phyloP scores from a whole-genome alignment of 2,329 filamentous ascomycete species.

The Trichoderma endophyticum region DNA sequence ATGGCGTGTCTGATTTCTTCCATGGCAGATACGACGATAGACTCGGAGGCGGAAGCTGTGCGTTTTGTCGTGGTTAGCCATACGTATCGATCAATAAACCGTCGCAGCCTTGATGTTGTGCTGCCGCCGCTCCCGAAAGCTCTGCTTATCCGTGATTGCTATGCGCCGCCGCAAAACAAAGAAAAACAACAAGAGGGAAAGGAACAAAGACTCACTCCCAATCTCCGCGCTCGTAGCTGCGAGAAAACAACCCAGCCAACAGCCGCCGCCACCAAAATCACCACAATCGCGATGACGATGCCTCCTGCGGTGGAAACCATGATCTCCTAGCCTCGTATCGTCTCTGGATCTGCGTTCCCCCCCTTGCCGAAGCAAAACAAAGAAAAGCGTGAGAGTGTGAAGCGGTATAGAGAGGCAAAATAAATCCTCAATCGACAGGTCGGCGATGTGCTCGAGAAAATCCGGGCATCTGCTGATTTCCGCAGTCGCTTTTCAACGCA shows the following conservation, averaged over 20 bases:
- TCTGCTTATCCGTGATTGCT: not conserved
- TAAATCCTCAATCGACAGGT: not conserved
- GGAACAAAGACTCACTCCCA: constrained; percentile 55
- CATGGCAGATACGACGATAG: constrained; percentile 71
- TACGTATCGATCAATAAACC: not conserved
- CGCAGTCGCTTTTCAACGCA: not conserved
- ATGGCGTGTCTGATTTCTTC: constrained; percentile 46
- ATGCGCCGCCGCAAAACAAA: not conserved
- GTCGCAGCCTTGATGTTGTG: not conserved
- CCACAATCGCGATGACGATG: constrained; percentile 69
- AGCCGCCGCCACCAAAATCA: constrained; percentile 56
- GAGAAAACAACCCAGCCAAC: constrained; percentile 68
- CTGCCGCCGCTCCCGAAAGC: constrained; percentile 12
- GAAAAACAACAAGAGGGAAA: not conserved
- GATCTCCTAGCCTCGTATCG: constrained; percentile 21
- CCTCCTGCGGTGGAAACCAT: constrained; percentile 62
- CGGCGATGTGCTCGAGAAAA: not conserved
- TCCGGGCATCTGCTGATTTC: not conserved
- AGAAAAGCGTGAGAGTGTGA: not conserved
- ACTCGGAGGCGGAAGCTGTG: constrained; percentile 65
- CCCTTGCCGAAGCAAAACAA: not conserved
- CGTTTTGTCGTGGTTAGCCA: not conserved
- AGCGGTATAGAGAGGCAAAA: not conserved
- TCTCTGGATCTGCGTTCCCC: not conserved
- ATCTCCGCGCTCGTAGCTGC: constrained; percentile 67